phyloP scores from a whole-genome alignment of 169 alveolate species.

The Eimeria falciformis region DNA sequence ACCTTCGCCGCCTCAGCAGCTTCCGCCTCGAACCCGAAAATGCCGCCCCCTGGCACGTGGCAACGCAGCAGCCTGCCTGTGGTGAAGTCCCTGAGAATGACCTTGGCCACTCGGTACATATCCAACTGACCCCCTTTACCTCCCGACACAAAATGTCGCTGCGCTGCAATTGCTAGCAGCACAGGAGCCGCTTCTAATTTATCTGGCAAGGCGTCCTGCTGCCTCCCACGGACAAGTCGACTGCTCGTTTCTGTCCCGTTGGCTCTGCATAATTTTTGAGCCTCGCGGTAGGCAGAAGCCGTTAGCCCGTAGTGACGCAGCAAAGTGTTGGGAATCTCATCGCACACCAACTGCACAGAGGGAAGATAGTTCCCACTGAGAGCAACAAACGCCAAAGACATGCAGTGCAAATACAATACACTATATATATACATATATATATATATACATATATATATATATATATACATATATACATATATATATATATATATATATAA shows the following conservation, averaged over 20 bases:
- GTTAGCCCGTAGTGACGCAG: conserved; percentile 81
- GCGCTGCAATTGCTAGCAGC: conserved; percentile 86
- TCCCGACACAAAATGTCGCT: conserved; percentile 89
- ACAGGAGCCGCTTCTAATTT: conserved; percentile 79
- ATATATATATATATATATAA: background rate
- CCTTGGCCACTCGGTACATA: conserved; percentile 95
- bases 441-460: background rate
- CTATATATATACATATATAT: background rate
- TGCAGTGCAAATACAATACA: background rate
- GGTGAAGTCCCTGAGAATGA: conserved; percentile 95
- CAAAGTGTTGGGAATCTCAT: conserved; percentile 92
- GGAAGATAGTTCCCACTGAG: conserved; percentile 91
- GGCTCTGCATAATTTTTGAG: background rate
- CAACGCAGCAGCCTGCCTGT: conserved; percentile 94
- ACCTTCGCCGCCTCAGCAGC: background rate
- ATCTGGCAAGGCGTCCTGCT: background rate
- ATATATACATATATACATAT: background rate
- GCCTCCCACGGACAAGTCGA: background rate
- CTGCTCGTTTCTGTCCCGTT: background rate
- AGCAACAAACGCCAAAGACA: background rate
- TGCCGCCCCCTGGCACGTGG: conserved; percentile 51
- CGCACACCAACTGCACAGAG: conserved; percentile 96
- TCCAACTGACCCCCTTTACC: conserved; percentile 97
- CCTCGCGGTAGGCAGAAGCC: conserved; percentile 29
- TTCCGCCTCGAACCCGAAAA: conserved; percentile 38